Base-by-base conservation (phyloP, 352 stramenopile genomes). In the Sclerospora graminicola region DNA sequence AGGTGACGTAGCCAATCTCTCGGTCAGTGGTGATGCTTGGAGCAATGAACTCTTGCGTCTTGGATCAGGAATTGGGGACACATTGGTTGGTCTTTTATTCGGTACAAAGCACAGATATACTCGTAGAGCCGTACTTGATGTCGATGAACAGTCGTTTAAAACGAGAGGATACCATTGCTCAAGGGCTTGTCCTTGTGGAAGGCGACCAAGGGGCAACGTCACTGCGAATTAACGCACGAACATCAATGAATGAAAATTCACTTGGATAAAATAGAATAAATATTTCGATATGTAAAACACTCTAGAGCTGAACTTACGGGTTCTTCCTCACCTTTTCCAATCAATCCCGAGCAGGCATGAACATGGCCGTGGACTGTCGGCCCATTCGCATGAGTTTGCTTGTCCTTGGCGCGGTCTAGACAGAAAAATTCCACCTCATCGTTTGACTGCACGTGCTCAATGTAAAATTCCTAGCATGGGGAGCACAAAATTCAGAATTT, bases 81-180 rank as follows among this genome's bases (percentile, higher is more conserved):
- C 19, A 26, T 18, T 18, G n/a, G 24, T 19, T 32, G 37, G 35
- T 14, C 42, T 30, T n/a, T 46, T 42, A 19, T 56, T 64, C 4
- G 69, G 74, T 7, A 63, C 59, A 41, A 89, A 92, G 39, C 68
- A 89, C 9, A 90, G 39, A 4, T 72, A 81, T 4, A 93, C 60
- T 2, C 76, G 63, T n/a, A 93, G 47, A 9, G 79, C 76, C 18
- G 76, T 72, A 8, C 76, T 69, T 10, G 84, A 46, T 8, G 60
- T 63, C 13, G 68, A 46, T 11, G 60, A 65, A 65, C 20, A 63
- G 7, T 82, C 72, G 18, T 70, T 60, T 5, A 69, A 40, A 1
- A 79, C 60, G 16, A 93, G 58, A 6, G 76, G 63, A 41, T 90
- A 93, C 81, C 78, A 93, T 24, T 90, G 81, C 52, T 90, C 78